A percentile compares a stretch with the other conserved stretches of the same genome.
These are phyloP conservation scores for Diaporthe ilicicola DNA, from an alignment of 2,329 filamentous ascomycete genomes.

Conservation along the genomic window DNA sequence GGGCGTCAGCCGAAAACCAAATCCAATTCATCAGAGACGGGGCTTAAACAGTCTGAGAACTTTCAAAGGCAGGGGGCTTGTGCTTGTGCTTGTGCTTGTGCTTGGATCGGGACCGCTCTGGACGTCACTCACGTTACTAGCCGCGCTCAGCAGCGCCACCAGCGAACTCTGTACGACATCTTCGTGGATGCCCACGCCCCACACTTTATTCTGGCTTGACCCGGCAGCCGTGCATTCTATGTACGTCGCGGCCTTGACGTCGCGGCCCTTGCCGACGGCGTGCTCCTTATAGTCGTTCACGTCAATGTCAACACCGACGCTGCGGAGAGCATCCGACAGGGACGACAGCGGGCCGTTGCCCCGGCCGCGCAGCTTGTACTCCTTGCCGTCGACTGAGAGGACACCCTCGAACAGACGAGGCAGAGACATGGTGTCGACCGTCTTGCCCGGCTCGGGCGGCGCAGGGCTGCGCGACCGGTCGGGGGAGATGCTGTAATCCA, in stretches of 20 bases:
- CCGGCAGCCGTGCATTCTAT: slow-evolving; percentile 83
- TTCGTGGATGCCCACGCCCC: slow-evolving; percentile 91
- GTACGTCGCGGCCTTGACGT: slow-evolving; percentile 94
- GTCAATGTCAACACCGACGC: slow-evolving; percentile 85
- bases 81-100: not conserved
- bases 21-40: slow-evolving; percentile 17
- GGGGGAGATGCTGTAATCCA: slow-evolving; percentile 91
- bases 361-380: slow-evolving; percentile 80
- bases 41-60: slow-evolving; percentile 14
- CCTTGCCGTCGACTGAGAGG: slow-evolving; percentile 80
- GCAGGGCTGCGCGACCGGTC: slow-evolving; percentile 82
- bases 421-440: slow-evolving; percentile 79
- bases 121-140: slow-evolving; percentile 76
- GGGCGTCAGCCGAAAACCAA: slow-evolving; percentile 12
- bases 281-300: slow-evolving; percentile 97
- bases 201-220: slow-evolving; percentile 73
- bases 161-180: slow-evolving; percentile 92
- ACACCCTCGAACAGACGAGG: slow-evolving; percentile 87
- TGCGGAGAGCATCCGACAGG: slow-evolving; percentile 81
- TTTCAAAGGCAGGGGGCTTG: slow-evolving; percentile 23
- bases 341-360: slow-evolving; percentile 93
- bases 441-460: slow-evolving; percentile 73
- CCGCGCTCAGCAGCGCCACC: slow-evolving; percentile 84
- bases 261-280: slow-evolving; percentile 80
- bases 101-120: slow-evolving; percentile 9